Percentiles rank a stretch among this genome's conserved stretches.
phyloP scores from a whole-genome alignment of 1,284 basidiomycete species.

The Macrocystidia cucumis region DNA sequence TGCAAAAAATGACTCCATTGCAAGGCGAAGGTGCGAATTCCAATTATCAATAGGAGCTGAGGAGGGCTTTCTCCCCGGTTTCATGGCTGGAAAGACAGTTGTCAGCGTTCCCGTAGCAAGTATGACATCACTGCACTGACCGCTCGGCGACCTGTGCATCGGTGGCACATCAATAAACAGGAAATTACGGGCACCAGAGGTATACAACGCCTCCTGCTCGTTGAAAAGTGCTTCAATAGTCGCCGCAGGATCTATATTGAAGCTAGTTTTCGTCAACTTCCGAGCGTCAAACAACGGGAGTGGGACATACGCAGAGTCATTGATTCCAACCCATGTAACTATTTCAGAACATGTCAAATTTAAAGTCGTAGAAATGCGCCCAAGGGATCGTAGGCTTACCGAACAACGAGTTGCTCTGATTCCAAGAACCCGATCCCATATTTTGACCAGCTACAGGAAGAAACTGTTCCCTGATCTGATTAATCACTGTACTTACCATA shows the following conservation, averaged over 20 bases:
- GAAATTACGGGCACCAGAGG: constrained; percentile 51
- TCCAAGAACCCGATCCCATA: constrained; percentile 34
- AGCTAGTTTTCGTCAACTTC: too few species aligned
- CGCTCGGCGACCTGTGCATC: constrained; percentile 39
- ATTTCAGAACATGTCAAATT: constrained; percentile 1
- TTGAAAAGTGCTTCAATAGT: too few species aligned
- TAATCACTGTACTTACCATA: constrained; percentile 26
- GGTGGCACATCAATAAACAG: constrained; percentile 58
- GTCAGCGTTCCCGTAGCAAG: too few species aligned
- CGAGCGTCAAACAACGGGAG: too few species aligned
- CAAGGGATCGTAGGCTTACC: too few species aligned
- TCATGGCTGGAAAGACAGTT: too few species aligned
- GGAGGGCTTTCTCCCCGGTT: too few species aligned
- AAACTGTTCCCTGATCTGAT: constrained; percentile 29
- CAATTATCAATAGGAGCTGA: constrained; percentile 24
- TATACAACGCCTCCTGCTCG: constrained; percentile 39
- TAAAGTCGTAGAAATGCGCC: background rate
- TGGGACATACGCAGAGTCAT: constrained; percentile 50
- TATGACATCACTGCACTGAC: constrained; percentile 23
- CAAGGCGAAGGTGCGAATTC: constrained; percentile 32
- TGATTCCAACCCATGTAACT: constrained; percentile 64
- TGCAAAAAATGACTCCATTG: constrained; percentile 25
- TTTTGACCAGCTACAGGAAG: constrained; percentile 26
- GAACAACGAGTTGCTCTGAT: constrained; percentile 34
- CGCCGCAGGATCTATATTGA: too few species aligned